These are phyloP conservation scores for Gyromitra esculenta DNA, from an alignment of 2,329 filamentous ascomycete species.

Conservation along the genomic window DNA sequence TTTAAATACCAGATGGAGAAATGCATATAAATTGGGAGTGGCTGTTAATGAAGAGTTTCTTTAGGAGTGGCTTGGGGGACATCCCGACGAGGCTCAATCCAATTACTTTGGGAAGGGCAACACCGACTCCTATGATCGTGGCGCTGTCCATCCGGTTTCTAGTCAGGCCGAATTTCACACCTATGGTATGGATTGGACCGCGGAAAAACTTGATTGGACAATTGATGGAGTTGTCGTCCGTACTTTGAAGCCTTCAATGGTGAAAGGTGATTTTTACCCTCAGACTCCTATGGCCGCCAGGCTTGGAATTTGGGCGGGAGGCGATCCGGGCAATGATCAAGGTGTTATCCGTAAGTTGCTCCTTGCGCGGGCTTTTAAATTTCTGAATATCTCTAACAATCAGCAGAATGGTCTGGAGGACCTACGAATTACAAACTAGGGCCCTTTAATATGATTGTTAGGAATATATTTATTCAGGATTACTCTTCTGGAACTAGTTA, in stretches of 20 bases:
- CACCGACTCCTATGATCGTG: slow-evolving; percentile 85
- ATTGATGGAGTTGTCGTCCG: slow-evolving; percentile 81
- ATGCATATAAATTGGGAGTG: not conserved
- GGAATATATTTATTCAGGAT: slow-evolving; percentile 79
- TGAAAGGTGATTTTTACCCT: slow-evolving; percentile 69
- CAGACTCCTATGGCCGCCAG: slow-evolving; percentile 96
- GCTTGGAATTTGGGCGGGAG: slow-evolving; percentile 90
- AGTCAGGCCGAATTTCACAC: slow-evolving; percentile 82
- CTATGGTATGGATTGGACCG: slow-evolving; percentile 92
- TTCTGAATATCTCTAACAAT: slow-evolving; percentile 24
- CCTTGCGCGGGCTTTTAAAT: slow-evolving; percentile 2
- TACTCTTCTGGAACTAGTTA: slow-evolving; percentile 93
- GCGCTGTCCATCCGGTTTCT: slow-evolving; percentile 77
- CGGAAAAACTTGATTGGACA: slow-evolving; percentile 84
- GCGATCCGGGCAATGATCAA: slow-evolving; percentile 78
- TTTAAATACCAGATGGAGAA: not conserved
- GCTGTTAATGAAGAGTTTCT: slow-evolving; percentile 1
- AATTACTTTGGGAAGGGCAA: slow-evolving; percentile 98
- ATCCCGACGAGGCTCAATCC: slow-evolving; percentile 81
- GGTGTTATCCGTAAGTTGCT: slow-evolving; percentile 75
- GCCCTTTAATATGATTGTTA: slow-evolving; percentile 86
- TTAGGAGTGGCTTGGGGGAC: slow-evolving; percentile 84
- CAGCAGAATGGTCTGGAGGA: slow-evolving; percentile 80
- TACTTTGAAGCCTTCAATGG: slow-evolving; percentile 75
- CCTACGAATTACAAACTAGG: slow-evolving; percentile 83